A percentile compares a stretch with the other conserved stretches of the same genome.
These are phyloP conservation scores for Nannizziopsis barbatae DNA, from an alignment of 2,329 filamentous ascomycete species.

Conservation along the genomic window DNA sequence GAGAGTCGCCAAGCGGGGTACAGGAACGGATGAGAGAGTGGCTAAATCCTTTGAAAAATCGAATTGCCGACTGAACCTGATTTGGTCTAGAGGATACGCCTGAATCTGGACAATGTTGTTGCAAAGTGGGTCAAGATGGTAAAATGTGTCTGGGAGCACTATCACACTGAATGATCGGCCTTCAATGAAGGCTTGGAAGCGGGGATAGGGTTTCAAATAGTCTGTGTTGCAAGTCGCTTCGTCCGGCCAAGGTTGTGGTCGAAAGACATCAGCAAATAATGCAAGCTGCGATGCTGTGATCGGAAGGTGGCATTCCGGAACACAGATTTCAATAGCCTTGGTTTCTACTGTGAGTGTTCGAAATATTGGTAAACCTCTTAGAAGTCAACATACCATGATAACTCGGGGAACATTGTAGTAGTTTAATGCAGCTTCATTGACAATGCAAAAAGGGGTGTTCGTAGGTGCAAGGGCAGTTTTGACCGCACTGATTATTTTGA, in stretches of 20 bases:
- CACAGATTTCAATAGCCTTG: constrained; percentile 11
- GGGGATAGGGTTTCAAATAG: constrained; percentile 6
- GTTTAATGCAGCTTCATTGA: constrained; percentile 13
- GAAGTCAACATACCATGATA: constrained; percentile 4
- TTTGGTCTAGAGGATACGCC: constrained; percentile 4
- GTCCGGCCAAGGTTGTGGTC: constrained; percentile 8
- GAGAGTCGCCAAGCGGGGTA: constrained; percentile 9
- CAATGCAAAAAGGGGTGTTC: constrained; percentile 11
- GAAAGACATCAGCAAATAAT: constrained; percentile 11
- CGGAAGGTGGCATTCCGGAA: constrained; percentile 8
- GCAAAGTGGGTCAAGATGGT: constrained; percentile 10
- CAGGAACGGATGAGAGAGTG: constrained; percentile 10
- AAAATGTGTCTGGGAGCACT: constrained; percentile 11
- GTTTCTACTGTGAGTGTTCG: constrained; percentile 1
- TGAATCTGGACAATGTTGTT: constrained; percentile 11
- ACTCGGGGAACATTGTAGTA: constrained; percentile 12
- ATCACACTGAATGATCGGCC: constrained; percentile 1
- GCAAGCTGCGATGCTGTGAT: constrained; percentile 9
- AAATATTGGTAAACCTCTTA: neutral
- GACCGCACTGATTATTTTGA: constrained; percentile 9
- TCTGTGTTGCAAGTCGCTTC: constrained; percentile 4
- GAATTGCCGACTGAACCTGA: constrained; percentile 12
- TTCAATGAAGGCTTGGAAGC: constrained; percentile 13
- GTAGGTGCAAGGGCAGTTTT: constrained; percentile 9
- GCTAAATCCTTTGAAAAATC: constrained; percentile 9